Evolutionary conservation across 2,329 filamentous ascomycete genomes (phyloP), one percentile per base, ranked within the genome.

Genomic region (Volutella citrinella): DNA sequence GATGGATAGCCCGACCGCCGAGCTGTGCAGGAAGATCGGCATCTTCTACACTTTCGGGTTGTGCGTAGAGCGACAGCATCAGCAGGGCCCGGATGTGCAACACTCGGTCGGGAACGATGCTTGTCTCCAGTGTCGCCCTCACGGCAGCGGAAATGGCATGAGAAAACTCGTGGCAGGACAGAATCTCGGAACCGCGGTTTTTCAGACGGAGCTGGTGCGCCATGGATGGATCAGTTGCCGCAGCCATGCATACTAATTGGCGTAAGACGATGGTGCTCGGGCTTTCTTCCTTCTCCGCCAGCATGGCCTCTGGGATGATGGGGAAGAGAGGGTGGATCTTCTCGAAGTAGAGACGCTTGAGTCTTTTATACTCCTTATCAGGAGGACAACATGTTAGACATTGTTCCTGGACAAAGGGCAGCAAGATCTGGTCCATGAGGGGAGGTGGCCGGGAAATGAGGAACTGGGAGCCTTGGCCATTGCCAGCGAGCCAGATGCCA

Each of bases 51-150:
- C 64, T 65, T 5, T 65, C 66, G 1, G 74, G 73, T 38, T 81
- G 76, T n/a, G 69, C 71, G 45, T 77, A 80, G n/a, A 80, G 60
- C 0, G 76, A 76, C 13, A 80, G 54, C 29, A 80, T 65, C 17
- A 69, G 64, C 7, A 78, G 61, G 11, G 72, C 64, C 18, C 75
- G 72, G 21, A 77, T 74, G 28, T 76, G 66, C 18, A 76, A 60
- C 6, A 79, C 63, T n/a, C 72, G 64, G 42, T 78, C 70, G 1
- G 65, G 61, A 7, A 80, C 68, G 25, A 79, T 54, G 11, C 71
- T 72, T 6, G 74, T 69, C 32, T 78, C 74, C 4, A 79, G 55
- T 2, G 70, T 66, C 1, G 66, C 64, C 8, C 70, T 60, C 4
- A 76, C 61, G 1, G 73, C 67, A 2, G 68, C 67, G 0, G 71